phyloP scores from a whole-genome alignment of 306 rosid species.

The Prunus mume region DNA sequence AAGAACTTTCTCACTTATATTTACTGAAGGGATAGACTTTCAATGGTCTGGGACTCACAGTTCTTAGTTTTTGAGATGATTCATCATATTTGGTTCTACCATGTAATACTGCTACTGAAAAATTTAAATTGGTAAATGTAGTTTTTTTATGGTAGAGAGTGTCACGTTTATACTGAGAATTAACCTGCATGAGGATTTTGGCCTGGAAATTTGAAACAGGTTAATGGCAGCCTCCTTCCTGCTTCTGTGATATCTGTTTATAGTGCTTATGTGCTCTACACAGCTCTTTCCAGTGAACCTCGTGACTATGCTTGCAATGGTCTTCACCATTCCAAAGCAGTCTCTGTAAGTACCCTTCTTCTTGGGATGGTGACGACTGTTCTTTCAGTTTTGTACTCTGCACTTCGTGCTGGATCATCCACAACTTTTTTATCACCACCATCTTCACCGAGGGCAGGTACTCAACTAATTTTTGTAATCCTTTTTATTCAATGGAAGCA shows the following conservation, averaged over 20 bases:
- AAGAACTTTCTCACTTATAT: too few relatives aligned
- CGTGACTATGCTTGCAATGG: constrained; percentile 79
- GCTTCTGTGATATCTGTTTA: constrained; percentile 90
- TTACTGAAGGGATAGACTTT: too few relatives aligned
- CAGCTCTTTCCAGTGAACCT: constrained; percentile 93
- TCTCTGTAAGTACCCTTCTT: constrained; percentile 61
- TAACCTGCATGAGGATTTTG: constrained; percentile 14
- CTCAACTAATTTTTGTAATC: background rate
- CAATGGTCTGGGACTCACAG: too few relatives aligned
- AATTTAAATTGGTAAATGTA: background rate
- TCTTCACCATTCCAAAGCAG: constrained; percentile 71
- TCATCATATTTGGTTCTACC: background rate
- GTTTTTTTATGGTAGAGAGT: background rate
- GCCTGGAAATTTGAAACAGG: constrained; percentile 49
- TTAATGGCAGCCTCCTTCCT: constrained; percentile 94
- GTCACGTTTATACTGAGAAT: background rate
- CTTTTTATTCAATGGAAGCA: background rate
- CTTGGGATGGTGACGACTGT: constrained; percentile 91
- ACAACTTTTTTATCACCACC: constrained; percentile 84
- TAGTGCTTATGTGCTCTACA: constrained; percentile 86
- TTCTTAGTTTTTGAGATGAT: background rate
- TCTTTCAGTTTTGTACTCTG: constrained; percentile 87
- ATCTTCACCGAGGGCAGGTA: constrained; percentile 80
- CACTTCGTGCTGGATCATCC: constrained; percentile 96
- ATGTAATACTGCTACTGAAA: background rate